Percentiles rank a stretch among this genome's conserved stretches.
These are phyloP conservation scores for Ophioceras dolichostomum DNA, from an alignment of 2,329 filamentous ascomycete species.

Conservation along the genomic window DNA sequence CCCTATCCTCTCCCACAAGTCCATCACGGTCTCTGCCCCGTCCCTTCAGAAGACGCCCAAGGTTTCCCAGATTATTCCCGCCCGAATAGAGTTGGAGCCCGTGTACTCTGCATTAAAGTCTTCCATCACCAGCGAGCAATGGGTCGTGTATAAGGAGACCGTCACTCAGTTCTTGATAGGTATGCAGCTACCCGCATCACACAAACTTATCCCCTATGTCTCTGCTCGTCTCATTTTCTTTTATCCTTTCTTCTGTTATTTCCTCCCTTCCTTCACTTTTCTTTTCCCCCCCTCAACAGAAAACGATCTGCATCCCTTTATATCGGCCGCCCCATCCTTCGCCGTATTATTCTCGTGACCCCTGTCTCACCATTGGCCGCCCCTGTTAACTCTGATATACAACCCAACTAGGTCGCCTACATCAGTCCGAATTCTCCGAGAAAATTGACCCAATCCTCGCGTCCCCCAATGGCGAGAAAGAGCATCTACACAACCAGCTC, in stretches of 20 bases:
- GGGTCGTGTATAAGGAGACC: slow-evolving; percentile 51
- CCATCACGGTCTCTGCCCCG: slow-evolving; percentile 39
- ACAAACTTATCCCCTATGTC: not conserved
- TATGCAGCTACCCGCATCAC: slow-evolving; percentile 16
- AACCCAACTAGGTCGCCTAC: slow-evolving; percentile 44
- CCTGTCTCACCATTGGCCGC: not conserved
- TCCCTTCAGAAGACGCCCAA: slow-evolving; percentile 40
- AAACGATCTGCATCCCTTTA: no score
- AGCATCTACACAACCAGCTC: slow-evolving; percentile 57
- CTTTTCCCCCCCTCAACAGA: no score
- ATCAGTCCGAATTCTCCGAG: slow-evolving; percentile 47
- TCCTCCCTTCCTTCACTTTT: no score
- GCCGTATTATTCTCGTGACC: slow-evolving; percentile 8
- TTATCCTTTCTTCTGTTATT: no score
- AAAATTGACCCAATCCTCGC: slow-evolving; percentile 47
- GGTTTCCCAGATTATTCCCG: slow-evolving; percentile 49
- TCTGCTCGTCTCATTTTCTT: not conserved
- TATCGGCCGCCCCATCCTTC: no score
- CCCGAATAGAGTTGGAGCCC: slow-evolving; percentile 55
- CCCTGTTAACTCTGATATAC: slow-evolving; percentile 52
- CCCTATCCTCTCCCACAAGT: slow-evolving; percentile 44
- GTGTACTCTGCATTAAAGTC: slow-evolving; percentile 50
- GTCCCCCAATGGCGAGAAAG: slow-evolving; percentile 43
- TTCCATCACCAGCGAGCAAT: slow-evolving; percentile 47
- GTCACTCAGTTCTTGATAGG: slow-evolving; percentile 51